phyloP scores from a whole-genome alignment of 129 eudicot species.

The Pulicaria dysenterica region DNA sequence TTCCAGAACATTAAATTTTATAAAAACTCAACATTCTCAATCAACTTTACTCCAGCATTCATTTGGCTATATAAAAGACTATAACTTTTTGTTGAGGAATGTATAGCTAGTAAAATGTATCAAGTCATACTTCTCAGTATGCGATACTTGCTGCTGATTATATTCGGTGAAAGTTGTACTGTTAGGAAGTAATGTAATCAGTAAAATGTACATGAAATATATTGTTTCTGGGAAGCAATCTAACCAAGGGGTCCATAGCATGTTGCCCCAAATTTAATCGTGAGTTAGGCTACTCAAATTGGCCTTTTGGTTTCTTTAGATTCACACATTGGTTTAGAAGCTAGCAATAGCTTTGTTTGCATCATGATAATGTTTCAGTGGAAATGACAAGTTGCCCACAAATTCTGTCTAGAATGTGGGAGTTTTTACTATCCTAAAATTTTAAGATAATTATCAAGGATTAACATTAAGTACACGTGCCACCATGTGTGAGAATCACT shows the following conservation, averaged over 20 bases:
- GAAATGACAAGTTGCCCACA: neutral
- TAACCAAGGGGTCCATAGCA: too few species aligned
- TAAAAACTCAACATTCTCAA: constrained; percentile 5
- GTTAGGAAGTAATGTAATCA: neutral
- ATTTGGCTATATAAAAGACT: neutral
- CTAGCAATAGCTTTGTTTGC: neutral
- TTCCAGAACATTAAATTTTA: neutral
- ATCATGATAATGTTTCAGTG: neutral
- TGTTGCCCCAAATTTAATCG: too few species aligned
- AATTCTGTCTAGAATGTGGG: neutral
- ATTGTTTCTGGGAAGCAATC: too few species aligned
- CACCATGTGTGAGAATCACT: too few species aligned
- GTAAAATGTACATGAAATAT: too few species aligned
- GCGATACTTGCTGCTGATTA: constrained; percentile 5
- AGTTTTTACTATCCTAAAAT: too few species aligned
- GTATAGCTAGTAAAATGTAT: constrained; percentile 13
- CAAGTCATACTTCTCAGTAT: constrained; percentile 5
- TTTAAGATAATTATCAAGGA: too few species aligned
- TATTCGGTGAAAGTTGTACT: neutral
- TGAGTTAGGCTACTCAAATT: too few species aligned
- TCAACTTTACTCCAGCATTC: constrained; percentile 2
- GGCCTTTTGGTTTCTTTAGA: neutral
- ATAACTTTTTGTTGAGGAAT: neutral
- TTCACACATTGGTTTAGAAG: neutral
- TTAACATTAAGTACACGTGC: too few species aligned